Evolutionary conservation across 2,329 filamentous ascomycete genomes (phyloP), one percentile per base, ranked within the genome.

Genomic region (Phialocephala subalpina): DNA sequence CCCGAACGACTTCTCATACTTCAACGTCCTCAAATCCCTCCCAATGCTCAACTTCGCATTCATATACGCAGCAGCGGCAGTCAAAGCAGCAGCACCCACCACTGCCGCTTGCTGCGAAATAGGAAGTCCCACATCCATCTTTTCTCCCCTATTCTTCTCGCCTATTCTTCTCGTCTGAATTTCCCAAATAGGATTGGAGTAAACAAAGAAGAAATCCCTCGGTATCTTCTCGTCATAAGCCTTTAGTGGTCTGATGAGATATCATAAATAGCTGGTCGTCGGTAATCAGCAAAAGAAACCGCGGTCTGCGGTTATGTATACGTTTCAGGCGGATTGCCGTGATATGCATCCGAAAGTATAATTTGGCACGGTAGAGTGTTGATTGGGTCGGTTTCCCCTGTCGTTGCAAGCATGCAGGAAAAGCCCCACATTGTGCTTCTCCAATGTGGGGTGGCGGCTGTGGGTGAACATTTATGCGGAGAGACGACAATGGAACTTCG

Each of bases 11-110:
- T 75, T 72, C 49, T 81, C 78, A 64, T 77, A 67, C 42, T 68
- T 72, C 4, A 82, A 71, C 1, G 75, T 66, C 9, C 74, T 65
- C 4, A 83, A 47, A 70, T 83, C 81, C 3, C 76, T 78, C 2
- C 77, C 77, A 45, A 83, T 75, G 1, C 75, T 73, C 38, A 80
- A 74, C 65, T 79, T 82, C 6, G 80, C 81, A 72, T 82, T 81
- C 14, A 82, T 66, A 67, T 82, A 82, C 20, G 80, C 74, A 73
- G 78, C 60, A 63, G 69, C 67, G 78, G 62, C 80, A 3, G 35
- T 40, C 74, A 73, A 4, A 33, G 72, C 67, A 33, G 72, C 38
- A 40, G 70, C 68, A 2, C 64, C 49, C 11, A 33, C 12, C 11
- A 33, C 49, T 18, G 49, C 49, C 14, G 49, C 49, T 29, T 53